These are phyloP conservation scores for Kodamaea alishanica DNA, from an alignment of 1,139 yeast genomes.

Conservation along the genomic window DNA sequence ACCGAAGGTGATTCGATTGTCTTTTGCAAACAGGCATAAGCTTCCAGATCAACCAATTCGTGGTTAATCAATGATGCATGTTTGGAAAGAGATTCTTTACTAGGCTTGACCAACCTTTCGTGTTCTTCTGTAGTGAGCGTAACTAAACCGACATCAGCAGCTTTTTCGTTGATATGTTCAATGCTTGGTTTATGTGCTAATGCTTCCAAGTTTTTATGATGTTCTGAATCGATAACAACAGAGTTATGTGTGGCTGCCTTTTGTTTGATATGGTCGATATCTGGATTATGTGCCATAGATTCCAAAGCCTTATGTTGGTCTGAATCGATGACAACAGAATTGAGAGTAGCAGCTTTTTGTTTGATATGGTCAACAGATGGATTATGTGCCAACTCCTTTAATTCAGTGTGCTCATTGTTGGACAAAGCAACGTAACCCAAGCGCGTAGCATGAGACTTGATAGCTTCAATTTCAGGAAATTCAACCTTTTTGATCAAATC, in stretches of 20 bases:
- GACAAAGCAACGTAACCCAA: constrained; percentile 19
- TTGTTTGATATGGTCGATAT: constrained; percentile 9
- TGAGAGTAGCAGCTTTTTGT: constrained; percentile 9
- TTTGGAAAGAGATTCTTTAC: constrained; percentile 6
- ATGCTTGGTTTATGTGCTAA: constrained; percentile 24
- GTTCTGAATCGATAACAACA: constrained; percentile 10
- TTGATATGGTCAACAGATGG: constrained; percentile 11
- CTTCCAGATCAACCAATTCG: constrained; percentile 9
- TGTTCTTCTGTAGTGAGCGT: constrained; percentile 16
- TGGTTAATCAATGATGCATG: constrained; percentile 9
- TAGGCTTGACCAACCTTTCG: constrained; percentile 13
- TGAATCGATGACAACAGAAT: constrained; percentile 8
- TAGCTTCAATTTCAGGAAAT: constrained; percentile 19
- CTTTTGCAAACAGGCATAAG: constrained; percentile 7
- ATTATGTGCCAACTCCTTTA: constrained; percentile 12
- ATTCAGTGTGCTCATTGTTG: constrained; percentile 16
- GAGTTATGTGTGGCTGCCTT: constrained; percentile 11
- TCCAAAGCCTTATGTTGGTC: constrained; percentile 17
- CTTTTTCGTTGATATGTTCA: constrained; percentile 21
- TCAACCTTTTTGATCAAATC: constrained; percentile 13
- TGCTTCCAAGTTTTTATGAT: constrained; percentile 15
- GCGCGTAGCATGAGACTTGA: constrained; percentile 16
- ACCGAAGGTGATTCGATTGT: constrained; percentile 8
- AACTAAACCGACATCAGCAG: constrained; percentile 9
- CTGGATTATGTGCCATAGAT: constrained; percentile 11